Conservation (phyloP, 306 rosid genomes). For the Prunus kanzakura region DNA sequence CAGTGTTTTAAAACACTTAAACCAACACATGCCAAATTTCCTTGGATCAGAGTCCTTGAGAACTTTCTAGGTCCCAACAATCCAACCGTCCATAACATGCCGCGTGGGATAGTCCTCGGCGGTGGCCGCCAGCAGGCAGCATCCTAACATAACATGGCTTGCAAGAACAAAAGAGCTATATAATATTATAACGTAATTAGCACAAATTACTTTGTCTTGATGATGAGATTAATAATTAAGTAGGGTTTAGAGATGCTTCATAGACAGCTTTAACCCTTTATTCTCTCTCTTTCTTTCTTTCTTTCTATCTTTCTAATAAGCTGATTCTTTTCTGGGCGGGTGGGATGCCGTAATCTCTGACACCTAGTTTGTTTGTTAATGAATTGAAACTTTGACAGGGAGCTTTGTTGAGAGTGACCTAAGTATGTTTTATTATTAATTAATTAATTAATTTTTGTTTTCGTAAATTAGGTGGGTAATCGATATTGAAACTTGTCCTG, state of each 20-base stretch:
- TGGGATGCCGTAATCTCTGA: conserved; percentile 38
- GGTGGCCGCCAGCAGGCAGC: not conserved
- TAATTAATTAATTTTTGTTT: not conserved
- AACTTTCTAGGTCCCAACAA: not conserved
- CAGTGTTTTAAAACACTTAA: not conserved
- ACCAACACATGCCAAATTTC: not conserved
- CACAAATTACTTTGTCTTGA: not conserved
- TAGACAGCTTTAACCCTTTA: conserved; percentile 14
- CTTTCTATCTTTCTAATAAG: not conserved
- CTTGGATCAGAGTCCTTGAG: not conserved
- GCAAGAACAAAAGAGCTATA: conserved; percentile 10
- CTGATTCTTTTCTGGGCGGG: conserved; percentile 8
- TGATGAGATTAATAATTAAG: not conserved
- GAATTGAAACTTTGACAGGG: not conserved
- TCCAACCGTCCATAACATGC: not conserved
- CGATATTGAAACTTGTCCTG: not conserved
- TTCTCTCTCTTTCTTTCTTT: not conserved
- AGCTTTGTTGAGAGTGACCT: conserved; percentile 1
- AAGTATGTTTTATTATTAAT: not conserved
- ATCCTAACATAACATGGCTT: conserved; percentile 8
- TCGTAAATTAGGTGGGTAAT: not conserved
- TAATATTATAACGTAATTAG: not conserved
- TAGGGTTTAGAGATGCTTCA: not conserved
- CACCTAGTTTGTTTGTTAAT: conserved; percentile 16
- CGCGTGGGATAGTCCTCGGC: not conserved